A percentile compares a stretch with the other conserved stretches of the same genome.
These are phyloP conservation scores for Lachancea waltii DNA, from an alignment of 805 yeast genomes.

Conservation along the genomic window DNA sequence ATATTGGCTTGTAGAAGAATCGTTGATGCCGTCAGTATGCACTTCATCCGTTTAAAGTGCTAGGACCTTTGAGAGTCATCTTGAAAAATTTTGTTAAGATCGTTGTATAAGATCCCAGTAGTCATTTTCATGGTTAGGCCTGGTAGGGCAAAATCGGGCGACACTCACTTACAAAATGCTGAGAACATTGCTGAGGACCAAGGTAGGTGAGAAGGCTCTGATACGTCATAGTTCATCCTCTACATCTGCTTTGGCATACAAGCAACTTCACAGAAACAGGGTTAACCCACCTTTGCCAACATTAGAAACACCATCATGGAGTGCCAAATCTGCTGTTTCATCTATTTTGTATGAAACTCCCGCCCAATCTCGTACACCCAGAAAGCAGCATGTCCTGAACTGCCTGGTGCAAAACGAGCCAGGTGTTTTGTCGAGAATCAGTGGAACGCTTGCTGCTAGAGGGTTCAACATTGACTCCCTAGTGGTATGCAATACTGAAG, in stretches of 20 bases:
- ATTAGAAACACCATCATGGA: conserved; percentile 88
- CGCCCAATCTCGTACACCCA: conserved; percentile 45
- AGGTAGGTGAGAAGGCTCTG: conserved; percentile 7
- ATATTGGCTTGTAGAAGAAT: too few relatives aligned
- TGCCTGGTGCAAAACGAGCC: conserved; percentile 98
- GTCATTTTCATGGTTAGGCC: not conserved
- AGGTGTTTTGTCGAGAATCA: conserved; percentile 88
- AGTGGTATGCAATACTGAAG: conserved; percentile 95
- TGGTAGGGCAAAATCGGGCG: too few relatives aligned
- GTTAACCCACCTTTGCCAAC: conserved; percentile 89
- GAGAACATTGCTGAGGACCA: conserved; percentile 15
- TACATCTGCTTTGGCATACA: conserved; percentile 91
- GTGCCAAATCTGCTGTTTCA: conserved; percentile 93
- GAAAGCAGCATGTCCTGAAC: conserved; percentile 84
- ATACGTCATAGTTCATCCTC: conserved; percentile 45
- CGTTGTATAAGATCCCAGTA: not conserved
- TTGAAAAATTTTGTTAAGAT: conserved; percentile 4
- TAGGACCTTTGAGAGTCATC: too few relatives aligned
- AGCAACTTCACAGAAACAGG: conserved; percentile 79
- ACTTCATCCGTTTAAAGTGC: too few relatives aligned
- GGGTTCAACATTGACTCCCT: conserved; percentile 97
- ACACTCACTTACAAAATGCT: too few relatives aligned
- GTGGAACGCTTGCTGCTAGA: conserved; percentile 95
- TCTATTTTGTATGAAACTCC: conserved; percentile 92
- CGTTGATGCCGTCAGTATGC: too few relatives aligned